Evolutionary conservation across 352 stramenopile species (phyloP).

Genomic region (Globisporangium ultimum): DNA sequence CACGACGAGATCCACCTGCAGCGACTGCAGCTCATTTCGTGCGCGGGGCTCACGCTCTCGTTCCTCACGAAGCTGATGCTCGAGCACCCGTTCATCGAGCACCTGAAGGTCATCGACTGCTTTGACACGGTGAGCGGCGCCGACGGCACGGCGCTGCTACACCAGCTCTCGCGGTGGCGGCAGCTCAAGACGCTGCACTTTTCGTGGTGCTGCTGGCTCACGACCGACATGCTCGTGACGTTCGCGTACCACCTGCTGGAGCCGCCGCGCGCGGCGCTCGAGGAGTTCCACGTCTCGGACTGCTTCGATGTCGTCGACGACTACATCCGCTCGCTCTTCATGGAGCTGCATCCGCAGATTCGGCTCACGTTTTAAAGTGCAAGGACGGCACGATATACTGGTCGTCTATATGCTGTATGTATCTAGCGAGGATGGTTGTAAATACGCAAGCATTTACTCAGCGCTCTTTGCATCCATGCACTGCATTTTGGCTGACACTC

Average conservation of each 20-base stretch:
- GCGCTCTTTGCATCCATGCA: background rate
- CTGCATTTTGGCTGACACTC: background rate
- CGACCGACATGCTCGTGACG: slow-evolving; percentile 66
- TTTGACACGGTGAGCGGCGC: slow-evolving; percentile 51
- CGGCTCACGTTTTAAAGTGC: slow-evolving; percentile 32
- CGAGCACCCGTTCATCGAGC: slow-evolving; percentile 49
- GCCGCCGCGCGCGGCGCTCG: slow-evolving; percentile 35
- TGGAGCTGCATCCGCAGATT: slow-evolving; percentile 45
- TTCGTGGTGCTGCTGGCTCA: slow-evolving; percentile 83
- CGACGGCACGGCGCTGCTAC: slow-evolving; percentile 40
- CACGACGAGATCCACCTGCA: slow-evolving; percentile 48
- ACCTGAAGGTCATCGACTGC: slow-evolving; percentile 65
- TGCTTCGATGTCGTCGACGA: slow-evolving; percentile 79
- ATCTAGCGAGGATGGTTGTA: too few species aligned
- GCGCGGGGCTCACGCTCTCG: slow-evolving; percentile 42
- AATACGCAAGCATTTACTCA: too few species aligned
- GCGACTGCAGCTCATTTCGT: slow-evolving; percentile 72
- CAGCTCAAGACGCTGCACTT: slow-evolving; percentile 63
- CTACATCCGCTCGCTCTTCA: slow-evolving; percentile 62
- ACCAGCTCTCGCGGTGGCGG: slow-evolving; percentile 46
- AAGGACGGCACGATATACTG: too few species aligned
- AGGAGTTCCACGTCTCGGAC: slow-evolving; percentile 52
- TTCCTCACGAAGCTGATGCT: slow-evolving; percentile 42
- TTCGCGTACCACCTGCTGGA: slow-evolving; percentile 72
- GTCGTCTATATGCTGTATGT: too few species aligned